phyloP scores from a whole-genome alignment of 805 yeast species.

The Lachancea cidri region DNA sequence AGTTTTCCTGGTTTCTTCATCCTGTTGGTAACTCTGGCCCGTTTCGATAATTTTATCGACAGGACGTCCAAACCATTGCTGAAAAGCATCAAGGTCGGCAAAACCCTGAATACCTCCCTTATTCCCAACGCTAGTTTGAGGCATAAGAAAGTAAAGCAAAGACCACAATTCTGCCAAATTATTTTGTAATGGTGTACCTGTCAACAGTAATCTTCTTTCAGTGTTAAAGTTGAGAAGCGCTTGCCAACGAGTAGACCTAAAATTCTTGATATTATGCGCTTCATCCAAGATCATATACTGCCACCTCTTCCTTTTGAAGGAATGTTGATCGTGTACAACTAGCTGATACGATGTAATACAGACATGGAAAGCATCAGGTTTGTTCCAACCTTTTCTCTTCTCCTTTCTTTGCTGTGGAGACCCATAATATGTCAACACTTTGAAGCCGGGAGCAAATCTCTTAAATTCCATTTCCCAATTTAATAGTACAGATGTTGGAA shows the following conservation, averaged over 20 bases:
- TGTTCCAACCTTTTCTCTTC: conserved; percentile 96
- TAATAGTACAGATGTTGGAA: conserved; percentile 94
- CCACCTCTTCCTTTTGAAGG: conserved; percentile 91
- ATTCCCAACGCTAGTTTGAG: conserved; percentile 69
- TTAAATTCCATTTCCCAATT: conserved; percentile 99
- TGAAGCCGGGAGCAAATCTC: conserved; percentile 96
- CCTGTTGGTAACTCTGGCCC: conserved; percentile 47
- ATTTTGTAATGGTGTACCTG: conserved; percentile 97
- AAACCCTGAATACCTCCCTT: conserved; percentile 61
- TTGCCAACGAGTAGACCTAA: conserved; percentile 96
- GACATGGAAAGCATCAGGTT: conserved; percentile 91
- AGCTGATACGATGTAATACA: conserved; percentile 96
- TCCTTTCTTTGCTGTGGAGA: conserved; percentile 95
- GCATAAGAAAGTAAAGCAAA: conserved; percentile 89
- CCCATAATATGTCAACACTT: conserved; percentile 92
- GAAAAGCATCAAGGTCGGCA: conserved; percentile 93
- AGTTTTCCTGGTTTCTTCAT: conserved; percentile 75
- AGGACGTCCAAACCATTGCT: conserved; percentile 98
- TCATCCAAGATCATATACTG: conserved; percentile 95
- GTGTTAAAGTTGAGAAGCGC: conserved; percentile 91
- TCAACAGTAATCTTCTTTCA: conserved; percentile 75
- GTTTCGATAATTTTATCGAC: conserved; percentile 85
- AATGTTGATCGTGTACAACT: conserved; percentile 95
- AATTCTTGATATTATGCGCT: conserved; percentile 96
- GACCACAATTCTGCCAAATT: conserved; percentile 97